Evolutionary conservation across 306 rosid species (phyloP), one percentile per base, ranked within the genome.

Genomic region (Parietaria judaica): DNA sequence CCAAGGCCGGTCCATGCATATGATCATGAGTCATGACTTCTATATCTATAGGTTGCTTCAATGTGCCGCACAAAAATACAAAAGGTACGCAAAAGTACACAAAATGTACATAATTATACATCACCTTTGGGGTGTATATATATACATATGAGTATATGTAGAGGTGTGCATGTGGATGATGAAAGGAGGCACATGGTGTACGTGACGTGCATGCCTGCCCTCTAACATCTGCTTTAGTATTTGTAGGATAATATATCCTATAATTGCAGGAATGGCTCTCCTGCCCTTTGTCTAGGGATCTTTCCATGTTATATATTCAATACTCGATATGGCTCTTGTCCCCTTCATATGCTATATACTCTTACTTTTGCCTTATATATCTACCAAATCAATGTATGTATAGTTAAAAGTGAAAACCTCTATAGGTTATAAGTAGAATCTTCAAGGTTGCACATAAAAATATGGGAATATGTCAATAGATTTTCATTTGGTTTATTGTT

Each of bases 181-280:
- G 85, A 71, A 79, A 76, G 77, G 36, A 7, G 65, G 85, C 95
- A 86, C 95, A 83, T 86, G 95, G 70, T 57, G 12, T 86, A 78
- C 81, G 74, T 74, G 85, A 83, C 73, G 69, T 83, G 86, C 86
- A 80, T 86, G 75, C 80, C 76, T 73, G 68, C 61, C 63, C 47
- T 70, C 46, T 34, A 43, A 8, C 55, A 46, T 46, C 45, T 35
- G 45, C n/a, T 60, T 44, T 43, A 39, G 31, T 54, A 54, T 54
- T 2, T 54, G 31, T 63, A 11, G 38, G 60, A 79, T 78, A 78
- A 73, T 79, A 65, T 79, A 71, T 69, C 73, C 73, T 72, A 23
- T 23, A 62, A 75, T 59, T 31, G 41, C 7, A 61, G 13, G n/a
- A 58, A 74, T 65, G 74, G 85, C 58, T 70, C 77, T 75, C 74